Conservation (phyloP, 768 basidiomycete genomes). For the Sarcodon aspratus region DNA sequence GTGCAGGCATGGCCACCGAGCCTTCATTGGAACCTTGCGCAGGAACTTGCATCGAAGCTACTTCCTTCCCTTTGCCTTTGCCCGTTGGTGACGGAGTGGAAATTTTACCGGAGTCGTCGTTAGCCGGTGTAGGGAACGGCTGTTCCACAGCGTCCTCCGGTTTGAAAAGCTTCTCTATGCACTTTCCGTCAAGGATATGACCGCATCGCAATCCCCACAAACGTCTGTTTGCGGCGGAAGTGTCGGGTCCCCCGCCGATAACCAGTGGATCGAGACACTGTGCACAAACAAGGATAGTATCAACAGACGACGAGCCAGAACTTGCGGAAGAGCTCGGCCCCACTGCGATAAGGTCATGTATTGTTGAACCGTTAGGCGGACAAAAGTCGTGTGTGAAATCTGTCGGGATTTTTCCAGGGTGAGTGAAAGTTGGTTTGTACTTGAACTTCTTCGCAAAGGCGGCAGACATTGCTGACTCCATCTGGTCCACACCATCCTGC, state of each 20-base stretch:
- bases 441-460: conserved; percentile 18
- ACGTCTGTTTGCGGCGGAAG: conserved; percentile 19
- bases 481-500: too few relatives aligned
- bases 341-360: conserved; percentile 18
- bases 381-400: conserved; percentile 66
- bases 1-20: conserved; percentile 2
- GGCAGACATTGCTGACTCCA: too few relatives aligned
- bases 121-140: neutral
- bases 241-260: conserved; percentile 36
- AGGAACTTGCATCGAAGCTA: conserved; percentile 2
- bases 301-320: conserved; percentile 15
- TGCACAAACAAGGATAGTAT: conserved; percentile 52
- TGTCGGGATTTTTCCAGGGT: conserved; percentile 39
- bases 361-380: conserved; percentile 23
- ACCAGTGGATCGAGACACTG: conserved; percentile 55
- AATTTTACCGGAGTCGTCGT: neutral
- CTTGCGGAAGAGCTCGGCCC: conserved; percentile 6
- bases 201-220: conserved; percentile 72
- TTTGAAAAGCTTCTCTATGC: conserved; percentile 44
- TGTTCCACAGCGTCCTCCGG: conserved; percentile 16
- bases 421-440: conserved; percentile 54
- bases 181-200: conserved; percentile 72
- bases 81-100: neutral
- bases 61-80: conserved; percentile 19
- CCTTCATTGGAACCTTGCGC: neutral